A percentile compares a stretch with the other conserved stretches of the same genome.
Conservation (phyloP, 1,284 basidiomycete species). For the Ustilago hordei region DNA sequence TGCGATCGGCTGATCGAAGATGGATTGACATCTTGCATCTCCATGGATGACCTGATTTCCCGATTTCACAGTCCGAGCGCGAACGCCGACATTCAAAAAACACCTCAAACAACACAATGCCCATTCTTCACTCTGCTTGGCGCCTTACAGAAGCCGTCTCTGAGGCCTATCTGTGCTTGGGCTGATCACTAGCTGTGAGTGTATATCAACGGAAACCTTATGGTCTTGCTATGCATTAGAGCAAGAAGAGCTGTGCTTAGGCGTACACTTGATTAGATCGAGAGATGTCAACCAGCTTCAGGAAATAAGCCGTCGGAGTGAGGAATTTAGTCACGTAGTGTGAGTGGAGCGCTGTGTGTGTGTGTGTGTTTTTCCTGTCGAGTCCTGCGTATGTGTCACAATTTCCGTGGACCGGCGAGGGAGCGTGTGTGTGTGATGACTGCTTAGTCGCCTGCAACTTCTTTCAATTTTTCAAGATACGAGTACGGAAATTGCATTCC, state of each 20-base stretch:
- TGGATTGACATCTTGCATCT: not conserved
- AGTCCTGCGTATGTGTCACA: not conserved
- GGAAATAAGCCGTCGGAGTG: slow-evolving; percentile 5
- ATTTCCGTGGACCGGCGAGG: slow-evolving; percentile 1
- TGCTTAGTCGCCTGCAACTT: not conserved
- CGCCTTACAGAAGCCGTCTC: not conserved
- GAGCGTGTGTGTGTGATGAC: not conserved
- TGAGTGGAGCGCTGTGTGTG: not conserved
- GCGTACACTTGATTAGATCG: not conserved
- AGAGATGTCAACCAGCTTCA: not conserved
- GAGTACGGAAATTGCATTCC: slow-evolving; percentile 3
- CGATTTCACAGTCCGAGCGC: not conserved
- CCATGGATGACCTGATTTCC: not conserved
- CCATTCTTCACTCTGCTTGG: not conserved
- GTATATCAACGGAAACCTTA: not conserved
- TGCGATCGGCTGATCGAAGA: too few species aligned
- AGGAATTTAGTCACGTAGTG: not conserved
- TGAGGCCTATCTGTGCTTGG: not conserved
- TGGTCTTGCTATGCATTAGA: not conserved
- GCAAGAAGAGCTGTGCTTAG: not conserved
- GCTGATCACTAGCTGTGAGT: too few species aligned
- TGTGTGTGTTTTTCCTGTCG: not conserved
- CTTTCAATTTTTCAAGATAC: not conserved
- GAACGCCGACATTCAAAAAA: not conserved
- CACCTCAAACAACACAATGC: not conserved